Base-by-base conservation (phyloP, 495 filamentous ascomycete genomes). In the Lasiosphaeria hispida region DNA sequence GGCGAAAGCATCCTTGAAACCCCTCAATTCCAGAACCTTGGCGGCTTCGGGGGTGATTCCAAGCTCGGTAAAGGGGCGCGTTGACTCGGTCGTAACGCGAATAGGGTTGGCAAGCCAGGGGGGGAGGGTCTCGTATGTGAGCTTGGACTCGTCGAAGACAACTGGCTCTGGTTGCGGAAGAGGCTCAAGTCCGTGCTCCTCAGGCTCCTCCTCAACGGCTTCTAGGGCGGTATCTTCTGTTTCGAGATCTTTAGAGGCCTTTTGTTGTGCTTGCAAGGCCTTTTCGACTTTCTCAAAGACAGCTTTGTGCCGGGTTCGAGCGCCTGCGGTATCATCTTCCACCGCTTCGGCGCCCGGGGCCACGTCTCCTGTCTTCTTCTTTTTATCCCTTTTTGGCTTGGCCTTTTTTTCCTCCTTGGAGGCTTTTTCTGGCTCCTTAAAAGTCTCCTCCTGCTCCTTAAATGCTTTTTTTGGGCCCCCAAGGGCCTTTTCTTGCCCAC, bases 31-130 rank as follows among this genome's bases (percentile, higher is more conserved):
- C 3, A 97, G 75, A 4, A 80, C 77, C n/a, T 81, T 70, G 19
- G 72, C 60, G 2, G 72, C 58, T 48, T 74, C 67, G 1, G 70
- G 36, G 0, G 64, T 33, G 11, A 79, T 78, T 0, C 86, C 77
- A 4, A 96, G 73, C 0, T 81, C 72, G 3, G 74, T 69, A 62
- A 97, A 96, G 0, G 85, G 75, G 30, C 76, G 68, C 42, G 71
- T 80, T 11, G 81, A 76, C 2, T 82, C 77, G 5, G 82, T 75
- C 1, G 84, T 77, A 14, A 90, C 84, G 14, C 77, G 76, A 23
- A 87, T 78, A 0, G 93, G 92, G 13, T 84, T 80, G 13, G 84
- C 85, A 33, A 97, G 80, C 93, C 93, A 97, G 34, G 68, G 60
- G 0, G 87, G 87, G 3, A 89, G 71, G 10, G 80, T 78, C 37